Evolutionary conservation across 2,329 filamentous ascomycete species (phyloP), one percentile per base, ranked within the genome.

Genomic region (Coccinonectria pachysandricola): DNA sequence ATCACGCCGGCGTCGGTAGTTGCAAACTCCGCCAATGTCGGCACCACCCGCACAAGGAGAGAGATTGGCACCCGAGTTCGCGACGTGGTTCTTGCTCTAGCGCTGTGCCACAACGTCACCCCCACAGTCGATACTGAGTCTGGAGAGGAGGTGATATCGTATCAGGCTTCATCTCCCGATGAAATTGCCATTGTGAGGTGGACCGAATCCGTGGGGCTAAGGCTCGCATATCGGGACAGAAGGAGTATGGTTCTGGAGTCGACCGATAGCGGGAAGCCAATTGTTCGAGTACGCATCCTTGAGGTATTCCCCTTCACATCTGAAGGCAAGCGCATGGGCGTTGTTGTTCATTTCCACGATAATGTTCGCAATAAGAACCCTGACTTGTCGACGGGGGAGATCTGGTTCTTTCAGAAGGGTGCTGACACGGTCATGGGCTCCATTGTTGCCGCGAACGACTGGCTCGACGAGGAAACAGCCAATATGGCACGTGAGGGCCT

Each of bases 331-430:
- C 76, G 91, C 27, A 98, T 98, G 91, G 91, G 92, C 7, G 88
- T 98, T 32, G 79, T 98, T 34, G 84, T 95, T 12, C 80, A 87
- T 41, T 95, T 96, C 46, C 66, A 77, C 15, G 71, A 79, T 9
- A 62, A 64, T 16, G 14, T 44, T 12, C 62, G 64, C 2, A 59
- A 68, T 2, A 50, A 66, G 3, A 61, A 67, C 2, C 57, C 61
- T 0, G 56, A 60, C 19, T 57, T 72, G 8, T 62, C 65, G 8
- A 65, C 65, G 23, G 76, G 81, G 9, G 88, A 96, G 48, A 88
- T 96, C 15, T 95, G 88, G 82, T 98, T 98, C 59, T 96, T 88
- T 49, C 87, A 98, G 48, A 98, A 98, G 56, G 91, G 91, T 35
- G 92, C 91, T 3, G 92, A 98, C 52, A 96, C 91, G 0, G 88